Conservation (phyloP, 2,329 filamentous ascomycete species). For the Scedosporium apiospermum region DNA sequence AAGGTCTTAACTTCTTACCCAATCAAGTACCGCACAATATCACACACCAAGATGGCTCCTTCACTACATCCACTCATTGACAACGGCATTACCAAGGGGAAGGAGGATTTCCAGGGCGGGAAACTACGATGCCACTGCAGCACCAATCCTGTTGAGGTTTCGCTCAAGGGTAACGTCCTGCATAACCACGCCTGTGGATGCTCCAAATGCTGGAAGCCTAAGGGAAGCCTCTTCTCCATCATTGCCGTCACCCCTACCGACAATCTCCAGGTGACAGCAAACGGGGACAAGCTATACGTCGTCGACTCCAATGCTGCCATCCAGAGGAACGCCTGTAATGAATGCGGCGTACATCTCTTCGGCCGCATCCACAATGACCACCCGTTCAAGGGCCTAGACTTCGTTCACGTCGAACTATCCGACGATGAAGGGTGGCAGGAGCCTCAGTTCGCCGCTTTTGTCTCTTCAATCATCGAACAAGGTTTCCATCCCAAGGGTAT, state of each 20-base stretch:
- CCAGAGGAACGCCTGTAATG: constrained; percentile 49
- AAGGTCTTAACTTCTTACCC: too few species aligned
- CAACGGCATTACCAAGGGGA: constrained; percentile 49
- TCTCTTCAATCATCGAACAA: constrained; percentile 59
- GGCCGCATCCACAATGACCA: constrained; percentile 57
- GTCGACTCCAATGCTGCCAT: constrained; percentile 48
- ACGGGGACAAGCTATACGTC: constrained; percentile 46
- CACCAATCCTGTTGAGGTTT: constrained; percentile 45
- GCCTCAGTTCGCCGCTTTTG: constrained; percentile 60
- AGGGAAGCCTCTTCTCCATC: constrained; percentile 53
- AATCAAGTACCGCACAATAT: too few species aligned
- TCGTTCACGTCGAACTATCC: constrained; percentile 40
- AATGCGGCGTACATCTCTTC: constrained; percentile 54
- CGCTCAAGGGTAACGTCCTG: constrained; percentile 45
- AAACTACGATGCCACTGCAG: constrained; percentile 53
- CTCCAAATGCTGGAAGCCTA: constrained; percentile 64
- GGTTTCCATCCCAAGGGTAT: constrained; percentile 48
- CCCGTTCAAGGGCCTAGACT: constrained; percentile 31
- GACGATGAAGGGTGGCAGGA: constrained; percentile 58
- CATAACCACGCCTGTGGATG: constrained; percentile 66
- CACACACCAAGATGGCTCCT: constrained; percentile 18
- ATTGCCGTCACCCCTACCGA: constrained; percentile 51
- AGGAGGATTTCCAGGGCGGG: constrained; percentile 45
- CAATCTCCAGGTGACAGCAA: constrained; percentile 45
- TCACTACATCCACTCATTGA: constrained; percentile 55